phyloP scores from a whole-genome alignment of 768 basidiomycete genomes.

The Naganishia randhawae region DNA sequence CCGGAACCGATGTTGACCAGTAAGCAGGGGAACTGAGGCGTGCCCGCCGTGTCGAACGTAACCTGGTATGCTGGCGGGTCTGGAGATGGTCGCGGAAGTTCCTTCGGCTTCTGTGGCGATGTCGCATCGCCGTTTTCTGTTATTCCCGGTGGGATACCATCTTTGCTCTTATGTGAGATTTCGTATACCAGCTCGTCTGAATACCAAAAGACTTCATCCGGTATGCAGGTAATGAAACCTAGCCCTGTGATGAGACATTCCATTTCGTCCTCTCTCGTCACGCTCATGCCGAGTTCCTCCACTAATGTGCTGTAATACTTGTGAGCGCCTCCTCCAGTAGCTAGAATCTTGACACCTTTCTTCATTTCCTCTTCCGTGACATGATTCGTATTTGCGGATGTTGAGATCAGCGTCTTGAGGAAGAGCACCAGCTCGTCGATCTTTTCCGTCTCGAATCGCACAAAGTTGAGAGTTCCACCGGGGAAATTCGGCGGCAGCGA shows the following conservation, averaged over 20 bases:
- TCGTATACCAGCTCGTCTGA: slow-evolving; percentile 89
- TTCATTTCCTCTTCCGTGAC: slow-evolving; percentile 89
- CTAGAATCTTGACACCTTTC: slow-evolving; percentile 89
- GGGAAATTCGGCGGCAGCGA: slow-evolving; percentile 77
- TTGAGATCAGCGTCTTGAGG: slow-evolving; percentile 77
- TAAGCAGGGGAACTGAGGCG: slow-evolving; percentile 87
- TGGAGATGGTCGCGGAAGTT: slow-evolving; percentile 79
- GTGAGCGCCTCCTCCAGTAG: slow-evolving; percentile 96
- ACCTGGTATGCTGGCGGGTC: slow-evolving; percentile 84
- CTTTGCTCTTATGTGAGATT: slow-evolving; percentile 50
- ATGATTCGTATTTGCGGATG: slow-evolving; percentile 76
- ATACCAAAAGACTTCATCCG: slow-evolving; percentile 97
- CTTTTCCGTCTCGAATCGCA: slow-evolving; percentile 89
- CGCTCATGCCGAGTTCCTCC: slow-evolving; percentile 72
- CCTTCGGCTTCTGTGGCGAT: slow-evolving; percentile 39
- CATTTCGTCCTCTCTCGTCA: slow-evolving; percentile 94
- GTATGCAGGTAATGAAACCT: slow-evolving; percentile 91
- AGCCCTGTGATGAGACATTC: slow-evolving; percentile 94
- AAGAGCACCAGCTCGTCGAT: slow-evolving; percentile 80
- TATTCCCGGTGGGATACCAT: slow-evolving; percentile 11
- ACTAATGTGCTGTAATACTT: slow-evolving; percentile 81
- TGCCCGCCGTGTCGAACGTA: slow-evolving; percentile 75
- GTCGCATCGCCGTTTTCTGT: slow-evolving; percentile 35
- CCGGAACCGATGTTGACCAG: slow-evolving; percentile 98
- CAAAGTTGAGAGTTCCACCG: slow-evolving; percentile 95